Evolutionary conservation across 1,139 yeast species (phyloP).

Genomic region (Pichia sp.): DNA sequence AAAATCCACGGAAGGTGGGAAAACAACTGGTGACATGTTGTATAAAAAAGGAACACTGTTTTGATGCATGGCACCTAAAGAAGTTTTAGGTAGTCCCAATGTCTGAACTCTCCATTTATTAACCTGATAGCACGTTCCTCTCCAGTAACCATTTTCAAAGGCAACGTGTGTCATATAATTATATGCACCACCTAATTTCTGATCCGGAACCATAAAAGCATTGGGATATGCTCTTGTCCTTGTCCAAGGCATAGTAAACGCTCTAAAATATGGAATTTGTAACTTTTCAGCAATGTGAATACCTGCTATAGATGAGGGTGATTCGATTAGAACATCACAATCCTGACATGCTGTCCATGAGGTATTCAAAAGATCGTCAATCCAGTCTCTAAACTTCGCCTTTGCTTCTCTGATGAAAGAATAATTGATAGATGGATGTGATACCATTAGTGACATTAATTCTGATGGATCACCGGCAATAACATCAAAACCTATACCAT

Average conservation of each 20-base stretch:
- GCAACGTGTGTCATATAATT: slow-evolving; percentile 87
- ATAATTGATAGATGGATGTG: slow-evolving; percentile 83
- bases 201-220: slow-evolving; percentile 93
- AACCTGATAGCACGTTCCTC: slow-evolving; percentile 84
- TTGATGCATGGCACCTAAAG: slow-evolving; percentile 66
- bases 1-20: slow-evolving; percentile 91
- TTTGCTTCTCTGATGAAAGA: slow-evolving; percentile 81
- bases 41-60: slow-evolving; percentile 81
- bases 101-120: slow-evolving; percentile 78
- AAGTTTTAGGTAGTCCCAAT: slow-evolving; percentile 64
- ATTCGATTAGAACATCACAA: slow-evolving; percentile 80
- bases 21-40: slow-evolving; percentile 79
- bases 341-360: slow-evolving; percentile 82
- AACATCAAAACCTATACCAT: slow-evolving; percentile 64
- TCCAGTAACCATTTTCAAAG: slow-evolving; percentile 92
- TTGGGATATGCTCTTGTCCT: slow-evolving; percentile 93
- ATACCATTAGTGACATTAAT: slow-evolving; percentile 86
- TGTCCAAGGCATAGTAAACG: slow-evolving; percentile 99
- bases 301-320: slow-evolving; percentile 95
- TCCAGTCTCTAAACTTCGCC: slow-evolving; percentile 73
- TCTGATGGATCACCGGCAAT: slow-evolving; percentile 94
- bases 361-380: slow-evolving; percentile 58
- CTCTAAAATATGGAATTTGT: slow-evolving; percentile 84
- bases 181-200: slow-evolving; percentile 86
- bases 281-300: slow-evolving; percentile 91